Evolutionary conservation across 139 green algal species (phyloP).

Genomic region (Nannochloris sp.): DNA sequence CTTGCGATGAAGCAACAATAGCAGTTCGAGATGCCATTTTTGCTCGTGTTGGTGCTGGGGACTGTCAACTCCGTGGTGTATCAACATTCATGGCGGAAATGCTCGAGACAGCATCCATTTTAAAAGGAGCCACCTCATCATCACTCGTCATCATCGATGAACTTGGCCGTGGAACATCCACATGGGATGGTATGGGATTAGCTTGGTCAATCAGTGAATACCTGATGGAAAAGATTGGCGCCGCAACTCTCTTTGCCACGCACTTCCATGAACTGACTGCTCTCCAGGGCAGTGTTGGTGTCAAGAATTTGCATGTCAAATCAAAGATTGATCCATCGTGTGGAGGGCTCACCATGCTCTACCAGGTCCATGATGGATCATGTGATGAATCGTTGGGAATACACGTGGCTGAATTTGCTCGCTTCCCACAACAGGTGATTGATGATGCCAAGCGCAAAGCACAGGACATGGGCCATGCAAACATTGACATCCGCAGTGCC

Average conservation of each 20-base stretch:
- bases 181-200: constrained; percentile 94
- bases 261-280: constrained; percentile 98
- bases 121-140: constrained; percentile 60
- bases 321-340: constrained; percentile 49
- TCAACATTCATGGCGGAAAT: constrained; percentile 99
- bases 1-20: constrained; percentile 68
- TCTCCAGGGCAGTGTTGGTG: constrained; percentile 52
- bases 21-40: constrained; percentile 89
- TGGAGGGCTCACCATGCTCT: constrained; percentile 85
- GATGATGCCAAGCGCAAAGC: constrained; percentile 60
- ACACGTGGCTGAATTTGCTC: constrained; percentile 81
- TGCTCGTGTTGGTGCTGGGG: constrained; percentile 88
- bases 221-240: constrained; percentile 55
- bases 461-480: constrained; percentile 43
- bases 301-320: constrained; percentile 71
- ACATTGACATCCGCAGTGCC: constrained; percentile 34
- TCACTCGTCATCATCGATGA: constrained; percentile 96
- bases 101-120: constrained; percentile 87
- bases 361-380: constrained; percentile 64
- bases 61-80: constrained; percentile 88
- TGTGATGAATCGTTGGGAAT: constrained; percentile 94
- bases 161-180: constrained; percentile 88
- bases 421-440: constrained; percentile 78
- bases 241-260: constrained; percentile 86
- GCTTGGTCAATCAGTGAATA: constrained; percentile 94